These are phyloP conservation scores for Tetraselmis chui DNA, from an alignment of 139 green algal genomes.

Conservation along the genomic window DNA sequence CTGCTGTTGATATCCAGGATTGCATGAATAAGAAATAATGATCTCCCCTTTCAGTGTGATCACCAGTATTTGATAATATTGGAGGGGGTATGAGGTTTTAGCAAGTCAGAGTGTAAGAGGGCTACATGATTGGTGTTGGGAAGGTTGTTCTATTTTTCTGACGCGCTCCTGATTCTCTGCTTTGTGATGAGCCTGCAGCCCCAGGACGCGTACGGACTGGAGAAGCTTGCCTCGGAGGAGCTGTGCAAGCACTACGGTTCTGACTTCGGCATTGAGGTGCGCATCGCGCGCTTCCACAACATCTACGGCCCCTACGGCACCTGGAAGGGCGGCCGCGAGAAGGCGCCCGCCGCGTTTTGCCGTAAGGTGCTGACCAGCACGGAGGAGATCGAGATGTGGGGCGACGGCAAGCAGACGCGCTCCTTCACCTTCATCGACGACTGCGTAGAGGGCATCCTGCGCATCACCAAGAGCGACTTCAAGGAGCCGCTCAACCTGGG, in stretches of 20 bases:
- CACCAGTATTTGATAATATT: no score
- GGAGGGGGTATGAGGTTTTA: no score
- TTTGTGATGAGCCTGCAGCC: slow-evolving; percentile 56
- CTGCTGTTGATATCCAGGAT: no score
- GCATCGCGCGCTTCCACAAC: slow-evolving; percentile 88
- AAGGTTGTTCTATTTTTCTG: no score
- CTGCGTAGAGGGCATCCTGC: slow-evolving; percentile 97
- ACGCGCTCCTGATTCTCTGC: no score
- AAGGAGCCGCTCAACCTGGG: slow-evolving; percentile 95
- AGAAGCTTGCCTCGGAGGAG: slow-evolving; percentile 98
- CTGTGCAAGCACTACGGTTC: slow-evolving; percentile 95
- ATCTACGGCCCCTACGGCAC: slow-evolving; percentile 95
- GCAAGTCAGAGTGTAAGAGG: no score
- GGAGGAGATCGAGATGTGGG: slow-evolving; percentile 97
- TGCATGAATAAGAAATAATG: no score
- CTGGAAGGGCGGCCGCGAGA: slow-evolving; percentile 99
- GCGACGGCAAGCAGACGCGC: slow-evolving; percentile 97
- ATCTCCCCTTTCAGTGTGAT: no score
- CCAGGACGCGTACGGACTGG: slow-evolving; percentile 97
- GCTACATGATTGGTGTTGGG: no score
- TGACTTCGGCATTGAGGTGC: slow-evolving; percentile 94
- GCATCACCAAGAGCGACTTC: slow-evolving; percentile 97
- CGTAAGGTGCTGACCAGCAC: slow-evolving; percentile 86
- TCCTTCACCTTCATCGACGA: slow-evolving; percentile 99
- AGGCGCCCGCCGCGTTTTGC: slow-evolving; percentile 98